phyloP scores from a whole-genome alignment of 257 asterid genomes.

The Solanum chiquidenum region DNA sequence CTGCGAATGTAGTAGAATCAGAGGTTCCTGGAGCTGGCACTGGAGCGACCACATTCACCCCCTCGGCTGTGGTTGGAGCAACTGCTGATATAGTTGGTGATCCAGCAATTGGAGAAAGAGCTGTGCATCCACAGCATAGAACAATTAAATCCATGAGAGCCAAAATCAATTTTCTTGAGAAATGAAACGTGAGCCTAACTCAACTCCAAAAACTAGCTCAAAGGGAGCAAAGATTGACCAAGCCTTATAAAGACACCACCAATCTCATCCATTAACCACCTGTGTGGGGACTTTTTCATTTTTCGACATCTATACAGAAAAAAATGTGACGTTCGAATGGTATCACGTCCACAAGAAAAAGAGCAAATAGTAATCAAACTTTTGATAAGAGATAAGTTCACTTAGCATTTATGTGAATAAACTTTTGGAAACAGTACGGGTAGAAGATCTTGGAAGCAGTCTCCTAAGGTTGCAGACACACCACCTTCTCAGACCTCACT shows the following conservation, averaged over 20 bases:
- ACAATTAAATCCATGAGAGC: background rate
- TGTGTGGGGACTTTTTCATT: too few species aligned
- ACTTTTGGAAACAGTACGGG: background rate
- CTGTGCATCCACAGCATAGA: conserved; percentile 11
- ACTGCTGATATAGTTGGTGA: conserved; percentile 32
- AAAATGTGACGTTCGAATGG: background rate
- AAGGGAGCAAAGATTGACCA: background rate
- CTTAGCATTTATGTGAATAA: background rate
- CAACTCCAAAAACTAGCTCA: background rate
- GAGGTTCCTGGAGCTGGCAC: conserved; percentile 33
- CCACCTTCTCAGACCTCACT: background rate
- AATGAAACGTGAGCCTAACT: background rate
- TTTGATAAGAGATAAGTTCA: background rate
- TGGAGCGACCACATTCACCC: conserved; percentile 24
- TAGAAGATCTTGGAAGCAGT: background rate
- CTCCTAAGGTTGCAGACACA: background rate
- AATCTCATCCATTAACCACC: background rate
- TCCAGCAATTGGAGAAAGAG: conserved; percentile 36
- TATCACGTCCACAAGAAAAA: background rate
- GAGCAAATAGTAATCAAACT: background rate
- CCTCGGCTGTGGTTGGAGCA: conserved; percentile 21
- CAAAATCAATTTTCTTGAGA: background rate
- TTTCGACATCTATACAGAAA: background rate
- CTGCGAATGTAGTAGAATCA: conserved; percentile 16
- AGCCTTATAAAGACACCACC: background rate